phyloP scores from a whole-genome alignment of 306 rosid species.

The Boehmeria nivea region DNA sequence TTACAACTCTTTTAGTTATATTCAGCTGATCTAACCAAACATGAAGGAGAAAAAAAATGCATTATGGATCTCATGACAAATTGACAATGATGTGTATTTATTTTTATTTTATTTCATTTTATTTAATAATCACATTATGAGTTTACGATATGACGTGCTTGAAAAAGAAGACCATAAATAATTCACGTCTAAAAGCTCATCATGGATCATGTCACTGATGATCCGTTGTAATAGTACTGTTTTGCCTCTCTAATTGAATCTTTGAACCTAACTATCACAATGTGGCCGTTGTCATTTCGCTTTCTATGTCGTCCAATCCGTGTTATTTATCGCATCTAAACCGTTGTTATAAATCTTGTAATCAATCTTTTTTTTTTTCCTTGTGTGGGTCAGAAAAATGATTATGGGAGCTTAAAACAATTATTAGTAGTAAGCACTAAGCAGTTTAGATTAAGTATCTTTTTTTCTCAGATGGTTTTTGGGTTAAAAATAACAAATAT shows the following conservation, averaged over 20 bases:
- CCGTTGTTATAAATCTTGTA: too few relatives aligned
- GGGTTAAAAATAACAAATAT: not conserved
- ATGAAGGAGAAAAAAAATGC: not conserved
- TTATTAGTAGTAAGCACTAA: not conserved
- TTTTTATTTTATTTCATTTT: not conserved
- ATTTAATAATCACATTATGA: too few relatives aligned
- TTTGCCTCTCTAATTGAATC: not conserved
- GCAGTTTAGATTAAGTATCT: not conserved
- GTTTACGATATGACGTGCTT: slow-evolving; percentile 11
- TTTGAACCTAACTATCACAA: not conserved
- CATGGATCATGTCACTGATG: not conserved
- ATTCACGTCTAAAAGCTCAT: not conserved
- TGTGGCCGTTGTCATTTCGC: slow-evolving; percentile 2
- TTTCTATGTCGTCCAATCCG: too few relatives aligned
- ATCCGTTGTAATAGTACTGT: not conserved
- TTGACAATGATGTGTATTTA: not conserved
- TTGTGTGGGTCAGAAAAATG: too few relatives aligned
- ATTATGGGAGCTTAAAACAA: too few relatives aligned
- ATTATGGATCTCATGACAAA: not conserved
- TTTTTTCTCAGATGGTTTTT: not conserved
- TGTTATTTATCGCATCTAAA: too few relatives aligned
- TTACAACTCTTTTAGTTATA: too few relatives aligned
- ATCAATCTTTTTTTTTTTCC: too few relatives aligned
- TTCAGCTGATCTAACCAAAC: slow-evolving; percentile 3
- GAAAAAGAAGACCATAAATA: not conserved